Evolutionary conservation across 257 asterid species (phyloP).

Genomic region (Thymus mandschuricus): DNA sequence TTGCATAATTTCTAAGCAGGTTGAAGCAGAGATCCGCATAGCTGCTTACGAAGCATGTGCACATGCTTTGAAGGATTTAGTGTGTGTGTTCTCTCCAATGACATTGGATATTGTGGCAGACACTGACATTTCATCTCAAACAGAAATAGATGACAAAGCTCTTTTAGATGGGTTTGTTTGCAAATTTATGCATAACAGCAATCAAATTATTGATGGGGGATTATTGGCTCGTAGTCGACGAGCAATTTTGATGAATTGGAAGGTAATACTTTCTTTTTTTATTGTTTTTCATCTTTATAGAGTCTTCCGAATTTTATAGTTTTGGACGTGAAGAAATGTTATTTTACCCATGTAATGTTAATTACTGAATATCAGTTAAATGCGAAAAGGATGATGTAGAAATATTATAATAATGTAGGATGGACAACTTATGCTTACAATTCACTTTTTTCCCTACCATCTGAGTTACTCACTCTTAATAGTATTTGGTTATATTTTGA

Average conservation of each 20-base stretch:
- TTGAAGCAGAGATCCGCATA: conserved; percentile 71
- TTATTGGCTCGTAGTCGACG: conserved; percentile 69
- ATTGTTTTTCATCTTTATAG: not conserved
- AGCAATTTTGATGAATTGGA: conserved; percentile 83
- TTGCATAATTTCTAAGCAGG: conserved; percentile 44
- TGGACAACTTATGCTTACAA: conserved; percentile 13
- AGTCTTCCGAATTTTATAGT: conserved; percentile 18
- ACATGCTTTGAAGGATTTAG: conserved; percentile 58
- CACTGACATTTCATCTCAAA: conserved; percentile 37
- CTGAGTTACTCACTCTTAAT: not conserved
- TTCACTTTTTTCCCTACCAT: conserved; percentile 3
- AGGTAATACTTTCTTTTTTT: conserved; percentile 50
- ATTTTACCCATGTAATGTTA: conserved; percentile 19
- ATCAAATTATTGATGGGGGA: conserved; percentile 64
- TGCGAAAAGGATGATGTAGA: not conserved
- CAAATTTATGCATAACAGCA: conserved; percentile 60
- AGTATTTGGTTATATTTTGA: not conserved
- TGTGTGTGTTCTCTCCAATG: conserved; percentile 50
- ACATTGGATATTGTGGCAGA: conserved; percentile 51
- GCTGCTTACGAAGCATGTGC: conserved; percentile 87
- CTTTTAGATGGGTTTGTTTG: conserved; percentile 60
- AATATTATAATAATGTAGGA: conserved; percentile 2
- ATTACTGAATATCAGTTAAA: conserved; percentile 4
- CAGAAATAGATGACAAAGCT: conserved; percentile 43
- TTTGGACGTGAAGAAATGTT: not conserved